Percentiles rank a stretch among this genome's conserved stretches.
Evolutionary conservation across 2,329 filamentous ascomycete species (phyloP).

Genomic region (Fusarium secorum): DNA sequence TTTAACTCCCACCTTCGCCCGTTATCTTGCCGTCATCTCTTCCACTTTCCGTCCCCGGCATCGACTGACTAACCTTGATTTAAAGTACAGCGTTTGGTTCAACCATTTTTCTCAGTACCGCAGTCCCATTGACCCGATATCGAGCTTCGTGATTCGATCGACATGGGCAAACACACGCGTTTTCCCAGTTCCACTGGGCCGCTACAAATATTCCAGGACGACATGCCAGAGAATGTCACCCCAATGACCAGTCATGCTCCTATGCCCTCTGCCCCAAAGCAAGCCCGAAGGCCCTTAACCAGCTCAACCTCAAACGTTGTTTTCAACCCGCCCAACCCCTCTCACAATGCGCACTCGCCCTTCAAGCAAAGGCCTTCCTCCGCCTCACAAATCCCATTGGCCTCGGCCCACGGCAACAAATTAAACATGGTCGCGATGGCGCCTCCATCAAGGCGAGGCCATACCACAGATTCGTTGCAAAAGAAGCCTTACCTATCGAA

Average conservation of each 20-base stretch:
- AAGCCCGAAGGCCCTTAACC: conserved; percentile 57
- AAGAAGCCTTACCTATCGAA: conserved; percentile 71
- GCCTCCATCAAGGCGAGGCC: conserved; percentile 63
- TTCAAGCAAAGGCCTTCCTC: conserved; percentile 70
- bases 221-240: conserved; percentile 54
- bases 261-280: conserved; percentile 61
- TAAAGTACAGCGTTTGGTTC: conserved; percentile 24
- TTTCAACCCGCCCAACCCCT: conserved; percentile 68
- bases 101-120: conserved; percentile 2
- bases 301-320: conserved; percentile 68
- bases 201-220: conserved; percentile 62
- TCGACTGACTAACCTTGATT: conserved; percentile 31
- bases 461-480: conserved; percentile 71
- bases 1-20: conserved; percentile 34
- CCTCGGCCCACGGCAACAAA: conserved; percentile 62
- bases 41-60: conserved; percentile 32
- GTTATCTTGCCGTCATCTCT: conserved; percentile 32
- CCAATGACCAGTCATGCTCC: conserved; percentile 64
- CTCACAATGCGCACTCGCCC: conserved; percentile 69
- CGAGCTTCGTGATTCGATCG: conserved; percentile 47
- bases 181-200: conserved; percentile 56
- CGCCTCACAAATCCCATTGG: conserved; percentile 68
- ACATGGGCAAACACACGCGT: conserved; percentile 62
- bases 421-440: conserved; percentile 74
- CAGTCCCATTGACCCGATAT: conserved; percentile 26